A percentile compares a stretch with the other conserved stretches of the same genome.
Conservation (phyloP, 1,284 basidiomycete species). For the Microbotryum intermedium region DNA sequence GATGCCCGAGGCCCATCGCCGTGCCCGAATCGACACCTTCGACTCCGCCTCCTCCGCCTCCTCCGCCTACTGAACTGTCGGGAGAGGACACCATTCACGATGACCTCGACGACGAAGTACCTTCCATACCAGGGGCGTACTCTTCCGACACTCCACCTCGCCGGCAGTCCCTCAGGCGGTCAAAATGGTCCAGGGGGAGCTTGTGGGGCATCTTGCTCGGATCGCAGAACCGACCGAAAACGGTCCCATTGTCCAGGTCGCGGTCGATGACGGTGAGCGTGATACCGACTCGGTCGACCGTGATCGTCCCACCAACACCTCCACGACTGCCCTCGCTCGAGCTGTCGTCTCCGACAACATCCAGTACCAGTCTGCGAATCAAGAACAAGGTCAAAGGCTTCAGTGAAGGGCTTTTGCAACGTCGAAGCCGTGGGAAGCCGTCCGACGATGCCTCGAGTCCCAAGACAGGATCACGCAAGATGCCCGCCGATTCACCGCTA, state of each 20-base stretch:
- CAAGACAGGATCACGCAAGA: too few species aligned
- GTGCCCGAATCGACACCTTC: slow-evolving; percentile 33
- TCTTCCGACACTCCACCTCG: not conserved
- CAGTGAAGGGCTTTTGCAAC: not conserved
- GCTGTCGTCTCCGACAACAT: not conserved
- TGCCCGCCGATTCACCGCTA: too few species aligned
- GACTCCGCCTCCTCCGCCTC: slow-evolving; percentile 61
- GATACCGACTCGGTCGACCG: not conserved
- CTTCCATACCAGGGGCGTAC: not conserved
- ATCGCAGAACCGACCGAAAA: too few species aligned
- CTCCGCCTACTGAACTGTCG: slow-evolving; percentile 47
- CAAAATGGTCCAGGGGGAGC: not conserved
- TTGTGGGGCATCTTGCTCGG: too few species aligned
- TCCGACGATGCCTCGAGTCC: too few species aligned
- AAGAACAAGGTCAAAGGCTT: slow-evolving; percentile 5
- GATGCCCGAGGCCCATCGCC: slow-evolving; percentile 5
- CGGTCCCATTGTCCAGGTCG: not conserved
- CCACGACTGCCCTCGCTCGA: not conserved
- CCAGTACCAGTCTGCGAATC: not conserved
- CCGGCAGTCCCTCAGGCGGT: not conserved
- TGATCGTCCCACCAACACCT: not conserved
- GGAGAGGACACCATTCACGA: not conserved
- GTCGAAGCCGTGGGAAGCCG: too few species aligned
- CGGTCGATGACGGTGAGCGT: not conserved
- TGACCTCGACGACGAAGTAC: not conserved